Base-by-base conservation (phyloP, 805 yeast species). In the Pichia cabralensis region DNA sequence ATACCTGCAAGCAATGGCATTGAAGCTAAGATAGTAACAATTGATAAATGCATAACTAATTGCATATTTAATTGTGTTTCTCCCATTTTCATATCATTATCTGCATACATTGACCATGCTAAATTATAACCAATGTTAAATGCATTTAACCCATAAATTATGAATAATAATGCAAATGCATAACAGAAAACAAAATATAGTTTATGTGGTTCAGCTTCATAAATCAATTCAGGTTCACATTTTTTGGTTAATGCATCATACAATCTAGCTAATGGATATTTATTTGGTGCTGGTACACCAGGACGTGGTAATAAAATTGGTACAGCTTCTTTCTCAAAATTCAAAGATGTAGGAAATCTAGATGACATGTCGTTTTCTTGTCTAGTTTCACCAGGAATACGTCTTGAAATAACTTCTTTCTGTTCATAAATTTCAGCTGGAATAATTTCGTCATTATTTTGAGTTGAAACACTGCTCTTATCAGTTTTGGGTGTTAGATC, bases 201-300 rank as follows among this genome's bases (percentile, higher is more conserved):
- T 37, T 80, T 62, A 51, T 84, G 94, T 0, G 92, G 82, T 56
- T 84, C 94, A 18, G 86, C 74, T 61, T 82, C 89, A 56, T 83
- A 84, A 28, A 83, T 66, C 35, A 83, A 61, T 48, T 82, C 94
- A 1, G 89, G 89, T 31, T 69, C 66, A 10, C 56, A 58, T 45
- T 76, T 72, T 26, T 61, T 58, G 6, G 46, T 30, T 40, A 83
- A 58, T 9, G 71, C 65, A 37, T 68, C 67, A 46, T 79, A 61
- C 58, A 84, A 75, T 50, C 78, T 78, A 6, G 72, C 59, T 43
- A 84, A 69, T 5, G 74, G 63, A 49, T 70, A 56, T 24, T 68
- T 65, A 1, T 80, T 73, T 3, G 82, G 81, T 23, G 75, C 69
- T 8, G 95, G 95, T 9, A 80, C 83, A 11, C 80, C 82, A 0